phyloP scores from a whole-genome alignment of 768 basidiomycete species.

The Auriculariales sp. region DNA sequence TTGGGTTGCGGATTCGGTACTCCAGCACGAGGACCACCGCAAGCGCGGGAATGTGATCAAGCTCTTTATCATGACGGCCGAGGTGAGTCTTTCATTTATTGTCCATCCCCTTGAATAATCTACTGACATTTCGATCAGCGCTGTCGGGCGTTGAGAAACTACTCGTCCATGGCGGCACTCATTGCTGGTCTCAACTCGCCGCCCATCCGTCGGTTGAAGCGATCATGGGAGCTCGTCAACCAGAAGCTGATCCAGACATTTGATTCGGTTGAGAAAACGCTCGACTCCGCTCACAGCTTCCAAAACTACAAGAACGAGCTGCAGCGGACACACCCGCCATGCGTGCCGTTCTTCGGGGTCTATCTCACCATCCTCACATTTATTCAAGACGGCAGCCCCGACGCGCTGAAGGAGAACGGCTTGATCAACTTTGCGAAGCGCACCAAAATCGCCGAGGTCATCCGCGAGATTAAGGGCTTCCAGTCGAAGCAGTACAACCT shows the following conservation, averaged over 20 bases:
- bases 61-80: slow-evolving; percentile 82
- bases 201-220: slow-evolving; percentile 80
- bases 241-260: slow-evolving; percentile 61
- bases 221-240: slow-evolving; percentile 85
- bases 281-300: slow-evolving; percentile 91
- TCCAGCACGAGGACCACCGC: slow-evolving; percentile 67
- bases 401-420: slow-evolving; percentile 43
- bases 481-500: slow-evolving; percentile 87
- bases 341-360: slow-evolving; percentile 94
- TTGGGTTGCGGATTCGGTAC: slow-evolving; percentile 83
- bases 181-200: slow-evolving; percentile 89
- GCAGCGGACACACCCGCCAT: slow-evolving; percentile 74
- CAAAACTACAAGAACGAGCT: slow-evolving; percentile 78
- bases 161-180: slow-evolving; percentile 93
- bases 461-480: slow-evolving; percentile 93
- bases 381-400: slow-evolving; percentile 91
- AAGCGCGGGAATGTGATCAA: slow-evolving; percentile 72
- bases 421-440: slow-evolving; percentile 95
- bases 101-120: neutral
- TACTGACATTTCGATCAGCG: slow-evolving; percentile 34
- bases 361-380: slow-evolving; percentile 95
- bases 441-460: slow-evolving; percentile 89
- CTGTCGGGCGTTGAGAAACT: slow-evolving; percentile 81
- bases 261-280: slow-evolving; percentile 70
- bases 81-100: slow-evolving; percentile 37